Evolutionary conservation across 495 filamentous ascomycete species (phyloP), one percentile per base, ranked within the genome.

Genomic region (Parathielavia appendiculata): DNA sequence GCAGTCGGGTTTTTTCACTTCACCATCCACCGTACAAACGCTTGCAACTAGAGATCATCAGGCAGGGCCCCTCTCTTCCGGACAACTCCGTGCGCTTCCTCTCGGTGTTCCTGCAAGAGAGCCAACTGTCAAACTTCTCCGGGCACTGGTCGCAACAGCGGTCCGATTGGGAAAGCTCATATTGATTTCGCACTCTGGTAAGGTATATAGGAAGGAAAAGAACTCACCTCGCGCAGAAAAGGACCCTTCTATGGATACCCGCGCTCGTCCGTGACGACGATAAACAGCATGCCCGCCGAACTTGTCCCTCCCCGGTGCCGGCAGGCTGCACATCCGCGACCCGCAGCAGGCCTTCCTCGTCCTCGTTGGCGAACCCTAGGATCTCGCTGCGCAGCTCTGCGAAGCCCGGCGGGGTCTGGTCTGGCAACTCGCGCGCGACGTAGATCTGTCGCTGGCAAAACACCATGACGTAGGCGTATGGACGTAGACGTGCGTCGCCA

Each of bases 271-370:
- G 35, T 52, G 2, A 52, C 35, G 12, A 52, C 20, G 5, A 52
- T 2, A 52, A 52, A 52, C 50, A 52, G 20, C 50, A 52, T 52
- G 12, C 50, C 30, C 35, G 50, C 50, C 35, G 50, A n/a, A 40
- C 50, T 19, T 40, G 19, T 7, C 35, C 50, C 50, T 26, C 50
- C 5, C 3, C 16, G 14, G 7, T 16, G 11, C 13, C 20, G 12
- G 19, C 35, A 4, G 50, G 35, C 36, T 40, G 35, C 35, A 52
- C 40, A 13, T 35, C 50, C 11, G 50, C 35, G 6, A 52, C 50
- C 4, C 11, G 10, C 19, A 52, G 14, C 36, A 41, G 4, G 9
- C 5, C 47, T 8, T 26, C 35, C 35, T 40, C 50, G 1, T n/a
- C 35, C 20, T 52, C 50, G 11, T 23, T 14, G 7, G 22, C 50